These are phyloP conservation scores for Chaetomium olivaceum DNA, from an alignment of 2,329 filamentous ascomycete species.

Conservation along the genomic window DNA sequence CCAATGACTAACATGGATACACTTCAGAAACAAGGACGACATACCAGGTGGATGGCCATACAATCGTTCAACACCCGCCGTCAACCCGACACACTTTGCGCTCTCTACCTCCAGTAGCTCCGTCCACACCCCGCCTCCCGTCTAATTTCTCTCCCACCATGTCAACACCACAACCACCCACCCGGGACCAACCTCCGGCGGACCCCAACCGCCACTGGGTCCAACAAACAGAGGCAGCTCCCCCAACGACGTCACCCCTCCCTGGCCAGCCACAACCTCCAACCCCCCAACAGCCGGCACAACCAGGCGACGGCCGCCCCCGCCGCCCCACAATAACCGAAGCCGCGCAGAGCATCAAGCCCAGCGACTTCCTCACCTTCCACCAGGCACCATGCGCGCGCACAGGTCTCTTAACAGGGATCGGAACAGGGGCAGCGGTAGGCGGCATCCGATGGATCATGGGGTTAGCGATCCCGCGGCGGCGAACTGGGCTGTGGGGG, in stretches of 20 bases:
- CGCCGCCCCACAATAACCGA: slow-evolving; percentile 50
- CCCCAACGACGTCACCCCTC: neutral
- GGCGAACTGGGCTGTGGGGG: slow-evolving; percentile 82
- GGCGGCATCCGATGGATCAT: slow-evolving; percentile 74
- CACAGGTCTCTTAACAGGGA: slow-evolving; percentile 79
- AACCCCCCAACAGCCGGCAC: slow-evolving; percentile 7
- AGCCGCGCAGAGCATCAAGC: slow-evolving; percentile 66
- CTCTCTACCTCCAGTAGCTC: neutral
- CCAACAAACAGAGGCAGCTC: slow-evolving; percentile 2
- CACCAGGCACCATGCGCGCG: slow-evolving; percentile 82
- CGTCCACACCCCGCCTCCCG: neutral
- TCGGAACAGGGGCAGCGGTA: slow-evolving; percentile 73
- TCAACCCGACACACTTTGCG: neutral
- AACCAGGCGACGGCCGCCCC: neutral
- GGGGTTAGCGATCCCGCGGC: slow-evolving; percentile 66
- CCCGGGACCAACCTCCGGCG: slow-evolving; percentile 11
- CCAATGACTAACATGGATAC: neutral
- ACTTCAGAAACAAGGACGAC: neutral
- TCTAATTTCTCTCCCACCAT: slow-evolving; percentile 1
- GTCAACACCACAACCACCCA: slow-evolving; percentile 20
- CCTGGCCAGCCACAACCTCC: neutral
- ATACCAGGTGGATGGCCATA: neutral
- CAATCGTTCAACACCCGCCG: neutral
- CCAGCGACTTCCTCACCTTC: slow-evolving; percentile 68
- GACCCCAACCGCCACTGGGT: slow-evolving; percentile 27